Conservation (phyloP, 2,329 filamentous ascomycete genomes). For the Botrytis pseudocinerea region DNA sequence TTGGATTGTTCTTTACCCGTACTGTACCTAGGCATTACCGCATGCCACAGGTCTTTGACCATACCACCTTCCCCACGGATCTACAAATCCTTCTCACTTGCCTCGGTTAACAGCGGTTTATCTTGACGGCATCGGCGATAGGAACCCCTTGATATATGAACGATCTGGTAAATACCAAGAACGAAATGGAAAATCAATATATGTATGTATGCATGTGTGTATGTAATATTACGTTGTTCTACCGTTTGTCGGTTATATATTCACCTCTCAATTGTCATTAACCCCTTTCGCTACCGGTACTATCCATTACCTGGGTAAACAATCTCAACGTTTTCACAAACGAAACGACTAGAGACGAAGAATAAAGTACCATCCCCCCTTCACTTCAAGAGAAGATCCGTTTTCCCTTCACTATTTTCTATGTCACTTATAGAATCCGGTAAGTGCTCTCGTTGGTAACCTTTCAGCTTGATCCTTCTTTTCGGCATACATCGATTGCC, state of each 20-base stretch:
- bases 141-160: background rate
- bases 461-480: slow-evolving; percentile 4
- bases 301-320: background rate
- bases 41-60: slow-evolving; percentile 1
- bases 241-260: background rate
- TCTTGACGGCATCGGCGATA: background rate
- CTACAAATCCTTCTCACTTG: background rate
- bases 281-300: background rate
- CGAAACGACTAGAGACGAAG: background rate
- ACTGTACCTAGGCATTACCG: slow-evolving; percentile 1
- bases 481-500: background rate
- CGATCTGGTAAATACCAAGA: background rate
- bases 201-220: background rate
- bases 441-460: slow-evolving; percentile 1
- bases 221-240: background rate
- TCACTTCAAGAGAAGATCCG: background rate
- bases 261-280: background rate
- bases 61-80: slow-evolving; percentile 20
- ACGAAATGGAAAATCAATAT: background rate
- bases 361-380: background rate
- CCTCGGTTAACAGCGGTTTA: slow-evolving; percentile 21
- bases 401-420: background rate
- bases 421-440: slow-evolving; percentile 7
- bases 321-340: background rate
- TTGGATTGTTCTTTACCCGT: background rate